Evolutionary conservation across 2,329 filamentous ascomycete genomes (phyloP).

Genomic region (Ascocoryne sarcoides): DNA sequence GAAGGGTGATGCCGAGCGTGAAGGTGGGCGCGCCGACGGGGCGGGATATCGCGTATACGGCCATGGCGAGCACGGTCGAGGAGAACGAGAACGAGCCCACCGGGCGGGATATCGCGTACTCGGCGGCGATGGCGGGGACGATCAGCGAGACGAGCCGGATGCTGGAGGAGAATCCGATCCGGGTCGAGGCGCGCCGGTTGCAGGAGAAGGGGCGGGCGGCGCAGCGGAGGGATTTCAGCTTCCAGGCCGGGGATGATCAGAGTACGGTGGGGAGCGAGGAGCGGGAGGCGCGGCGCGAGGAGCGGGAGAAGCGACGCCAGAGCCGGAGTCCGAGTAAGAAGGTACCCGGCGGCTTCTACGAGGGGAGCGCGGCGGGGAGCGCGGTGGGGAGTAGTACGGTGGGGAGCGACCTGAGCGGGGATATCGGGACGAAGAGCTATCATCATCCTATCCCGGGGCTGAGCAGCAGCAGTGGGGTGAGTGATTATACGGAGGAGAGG

Average conservation of each 20-base stretch:
- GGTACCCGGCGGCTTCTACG: slow-evolving; percentile 18
- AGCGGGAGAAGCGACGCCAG: slow-evolving; percentile 12
- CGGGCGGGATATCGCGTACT: slow-evolving; percentile 5
- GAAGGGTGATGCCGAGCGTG: slow-evolving; percentile 17
- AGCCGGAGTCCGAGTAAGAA: slow-evolving; percentile 22
- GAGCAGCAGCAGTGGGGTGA: slow-evolving; percentile 14
- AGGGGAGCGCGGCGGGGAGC: slow-evolving; percentile 12
- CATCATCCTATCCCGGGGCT: slow-evolving; percentile 28
- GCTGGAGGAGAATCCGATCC: slow-evolving; percentile 35
- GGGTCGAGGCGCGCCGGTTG: slow-evolving; percentile 47
- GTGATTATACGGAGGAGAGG: slow-evolving; percentile 26
- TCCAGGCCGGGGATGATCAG: slow-evolving; percentile 26
- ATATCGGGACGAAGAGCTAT: slow-evolving; percentile 29
- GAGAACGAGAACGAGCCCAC: no score
- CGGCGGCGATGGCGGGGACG: not conserved
- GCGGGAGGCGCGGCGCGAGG: slow-evolving; percentile 11
- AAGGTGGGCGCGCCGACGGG: no score
- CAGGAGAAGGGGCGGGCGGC: slow-evolving; percentile 42
- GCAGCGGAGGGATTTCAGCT: slow-evolving; percentile 27
- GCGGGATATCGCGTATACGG: no score
- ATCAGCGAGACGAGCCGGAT: not conserved
- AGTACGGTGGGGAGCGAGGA: slow-evolving; percentile 7
- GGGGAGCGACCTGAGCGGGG: slow-evolving; percentile 18
- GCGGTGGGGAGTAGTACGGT: slow-evolving; percentile 7
- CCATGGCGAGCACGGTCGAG: no score